Evolutionary conservation across 805 yeast genomes (phyloP).

Genomic region (Teunomyces barrocoloradensis): DNA sequence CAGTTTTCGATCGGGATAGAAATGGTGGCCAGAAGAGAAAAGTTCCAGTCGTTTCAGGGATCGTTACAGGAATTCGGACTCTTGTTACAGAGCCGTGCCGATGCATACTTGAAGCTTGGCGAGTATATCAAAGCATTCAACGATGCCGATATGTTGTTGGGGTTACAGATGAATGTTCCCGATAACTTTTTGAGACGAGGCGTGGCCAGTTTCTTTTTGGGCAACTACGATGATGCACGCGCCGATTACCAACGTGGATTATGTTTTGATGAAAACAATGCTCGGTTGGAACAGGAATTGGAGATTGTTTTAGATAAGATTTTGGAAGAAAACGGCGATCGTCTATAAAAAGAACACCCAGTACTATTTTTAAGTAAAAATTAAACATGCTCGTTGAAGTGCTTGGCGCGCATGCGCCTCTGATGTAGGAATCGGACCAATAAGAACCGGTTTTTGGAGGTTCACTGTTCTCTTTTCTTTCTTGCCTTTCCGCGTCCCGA

Average conservation of each 20-base stretch:
- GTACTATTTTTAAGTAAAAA: neutral
- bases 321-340: slow-evolving; percentile 60
- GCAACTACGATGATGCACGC: slow-evolving; percentile 59
- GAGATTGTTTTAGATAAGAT: slow-evolving; percentile 46
- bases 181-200: slow-evolving; percentile 75
- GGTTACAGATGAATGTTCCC: slow-evolving; percentile 56
- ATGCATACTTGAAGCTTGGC: slow-evolving; percentile 57
- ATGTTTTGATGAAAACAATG: slow-evolving; percentile 55
- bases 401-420: too few relatives aligned
- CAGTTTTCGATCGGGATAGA: slow-evolving; percentile 66
- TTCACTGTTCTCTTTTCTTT: neutral
- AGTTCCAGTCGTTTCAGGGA: slow-evolving; percentile 71
- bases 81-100: slow-evolving; percentile 69
- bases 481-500: too few relatives aligned
- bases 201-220: slow-evolving; percentile 59
- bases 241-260: slow-evolving; percentile 72
- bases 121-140: slow-evolving; percentile 59
- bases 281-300: slow-evolving; percentile 48
- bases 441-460: neutral
- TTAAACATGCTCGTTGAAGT: too few relatives aligned
- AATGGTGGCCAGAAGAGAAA: slow-evolving; percentile 63
- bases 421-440: neutral
- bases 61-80: slow-evolving; percentile 66
- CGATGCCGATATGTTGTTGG: slow-evolving; percentile 66
- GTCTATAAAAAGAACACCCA: neutral